Evolutionary conservation across 768 basidiomycete genomes (phyloP), one percentile per base, ranked within the genome.

Genomic region (Tulasnella sp.): DNA sequence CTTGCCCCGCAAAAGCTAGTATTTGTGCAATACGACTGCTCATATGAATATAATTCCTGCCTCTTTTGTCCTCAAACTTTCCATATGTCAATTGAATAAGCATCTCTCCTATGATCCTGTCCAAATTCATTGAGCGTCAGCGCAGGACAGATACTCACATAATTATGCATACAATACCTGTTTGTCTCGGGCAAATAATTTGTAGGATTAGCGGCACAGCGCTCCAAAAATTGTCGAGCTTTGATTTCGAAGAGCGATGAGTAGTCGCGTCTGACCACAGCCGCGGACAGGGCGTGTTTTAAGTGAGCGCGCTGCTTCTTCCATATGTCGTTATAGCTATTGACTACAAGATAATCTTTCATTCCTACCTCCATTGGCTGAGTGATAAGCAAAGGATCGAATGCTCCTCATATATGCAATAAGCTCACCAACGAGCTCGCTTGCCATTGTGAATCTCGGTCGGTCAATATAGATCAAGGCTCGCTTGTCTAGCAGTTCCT

Each of bases 401-500:
- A 37, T 37, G 37, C 37, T 37, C 37, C 37, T 37, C 2, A 6
- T 46, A 2, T 1, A 46, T 20, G 11, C 18, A 12, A 11, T 46
- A 20, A 24, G 24, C 58, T 60, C 24, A 60, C 58, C 58, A 22
- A 60, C 20, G 9, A 60, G 22, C 28, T 60, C 58, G 9, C 18
- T 22, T 24, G 24, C 22, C 58, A 60, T 60, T 9, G 34, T 16
- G 24, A 74, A 44, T 6, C 72, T 22, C 31, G 82, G 82, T 46
- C 82, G 69, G 42, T 80, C 83, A 42, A 73, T 75, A 72, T 82
- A 82, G 28, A 82, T 72, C 1, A 41, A 69, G 16, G 76, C 78
- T 20, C 75, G 40, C 76, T 82, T 82, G 14, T 82, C 82, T 9
- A 82, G 64, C 14, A 82, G 74, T 31, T 82, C 82, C 24, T 31